These are phyloP conservation scores for Fonsecaea pedrosoi DNA, from an alignment of 2,329 filamentous ascomycete genomes.

Conservation along the genomic window DNA sequence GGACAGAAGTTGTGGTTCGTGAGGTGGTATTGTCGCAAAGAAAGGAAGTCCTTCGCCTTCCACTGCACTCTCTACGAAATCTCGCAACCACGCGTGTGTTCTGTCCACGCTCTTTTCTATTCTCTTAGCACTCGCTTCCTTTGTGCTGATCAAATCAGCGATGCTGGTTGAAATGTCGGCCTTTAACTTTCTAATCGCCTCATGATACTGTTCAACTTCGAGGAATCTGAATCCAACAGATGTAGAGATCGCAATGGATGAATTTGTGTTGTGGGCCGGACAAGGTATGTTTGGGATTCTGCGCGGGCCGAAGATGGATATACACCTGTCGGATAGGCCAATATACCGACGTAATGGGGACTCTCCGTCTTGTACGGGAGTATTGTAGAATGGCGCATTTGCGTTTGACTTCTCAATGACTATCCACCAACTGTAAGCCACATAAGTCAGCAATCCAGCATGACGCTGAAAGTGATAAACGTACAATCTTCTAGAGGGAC, in stretches of 20 bases:
- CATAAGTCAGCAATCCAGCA: conserved; percentile 47
- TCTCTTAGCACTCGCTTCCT: conserved; percentile 70
- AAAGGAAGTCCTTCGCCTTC: conserved; percentile 56
- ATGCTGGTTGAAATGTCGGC: conserved; percentile 83
- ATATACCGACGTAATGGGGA: conserved; percentile 78
- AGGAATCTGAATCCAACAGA: conserved; percentile 83
- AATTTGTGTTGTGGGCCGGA: conserved; percentile 71
- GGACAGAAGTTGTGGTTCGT: conserved; percentile 76
- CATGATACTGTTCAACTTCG: conserved; percentile 70
- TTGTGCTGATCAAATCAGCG: conserved; percentile 72
- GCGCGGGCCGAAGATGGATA: conserved; percentile 77
- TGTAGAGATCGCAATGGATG: conserved; percentile 77
- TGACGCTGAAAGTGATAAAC: conserved; percentile 44
- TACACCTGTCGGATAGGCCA: conserved; percentile 68
- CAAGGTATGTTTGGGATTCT: conserved; percentile 76
- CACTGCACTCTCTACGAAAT: conserved; percentile 54
- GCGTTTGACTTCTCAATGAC: conserved; percentile 66
- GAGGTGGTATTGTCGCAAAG: conserved; percentile 73
- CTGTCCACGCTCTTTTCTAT: conserved; percentile 83
- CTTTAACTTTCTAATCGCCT: conserved; percentile 67
- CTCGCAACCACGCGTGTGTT: conserved; percentile 80
- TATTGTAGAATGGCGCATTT: conserved; percentile 60
- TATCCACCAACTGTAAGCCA: conserved; percentile 51
- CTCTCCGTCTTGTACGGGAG: conserved; percentile 51
- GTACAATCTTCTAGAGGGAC: conserved; percentile 91